Percentiles rank a stretch among this genome's conserved stretches.
These are phyloP conservation scores for Panicum miliaceum DNA, from an alignment of 176 grass and related monocot genomes.

Conservation along the genomic window DNA sequence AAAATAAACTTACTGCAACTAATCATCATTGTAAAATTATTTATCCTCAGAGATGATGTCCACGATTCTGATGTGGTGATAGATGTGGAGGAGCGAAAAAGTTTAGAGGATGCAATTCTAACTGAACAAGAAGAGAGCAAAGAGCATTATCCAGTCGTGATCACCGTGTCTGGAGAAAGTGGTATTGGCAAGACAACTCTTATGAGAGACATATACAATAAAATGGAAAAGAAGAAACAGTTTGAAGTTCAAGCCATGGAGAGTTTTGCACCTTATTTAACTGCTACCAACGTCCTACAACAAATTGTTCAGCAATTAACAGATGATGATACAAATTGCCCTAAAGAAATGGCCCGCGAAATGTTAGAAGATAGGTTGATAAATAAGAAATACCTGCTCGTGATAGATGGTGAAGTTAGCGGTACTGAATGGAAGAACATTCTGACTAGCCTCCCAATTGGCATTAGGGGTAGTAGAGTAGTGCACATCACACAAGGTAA, in stretches of 20 bases:
- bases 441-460: background rate
- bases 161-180: background rate
- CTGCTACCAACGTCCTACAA: conserved; percentile 25
- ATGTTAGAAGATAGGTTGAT: background rate
- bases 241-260: background rate
- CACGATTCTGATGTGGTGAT: background rate
- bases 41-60: background rate
- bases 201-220: conserved; percentile 1
- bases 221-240: background rate
- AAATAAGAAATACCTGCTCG: background rate
- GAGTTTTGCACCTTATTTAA: conserved; percentile 13
- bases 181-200: conserved; percentile 38
- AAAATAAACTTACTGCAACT: background rate
- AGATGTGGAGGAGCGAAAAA: background rate
- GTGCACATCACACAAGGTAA: conserved; percentile 29
- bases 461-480: background rate
- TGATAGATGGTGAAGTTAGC: conserved; percentile 43
- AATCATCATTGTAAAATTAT: background rate
- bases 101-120: background rate
- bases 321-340: background rate
- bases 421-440: conserved; percentile 24
- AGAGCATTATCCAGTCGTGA: background rate
- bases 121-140: background rate
- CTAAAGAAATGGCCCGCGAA: fast-evolving
- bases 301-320: conserved; percentile 5